Base-by-base conservation (phyloP, 2,329 filamentous ascomycete genomes). In the Niveomyces coronatus region DNA sequence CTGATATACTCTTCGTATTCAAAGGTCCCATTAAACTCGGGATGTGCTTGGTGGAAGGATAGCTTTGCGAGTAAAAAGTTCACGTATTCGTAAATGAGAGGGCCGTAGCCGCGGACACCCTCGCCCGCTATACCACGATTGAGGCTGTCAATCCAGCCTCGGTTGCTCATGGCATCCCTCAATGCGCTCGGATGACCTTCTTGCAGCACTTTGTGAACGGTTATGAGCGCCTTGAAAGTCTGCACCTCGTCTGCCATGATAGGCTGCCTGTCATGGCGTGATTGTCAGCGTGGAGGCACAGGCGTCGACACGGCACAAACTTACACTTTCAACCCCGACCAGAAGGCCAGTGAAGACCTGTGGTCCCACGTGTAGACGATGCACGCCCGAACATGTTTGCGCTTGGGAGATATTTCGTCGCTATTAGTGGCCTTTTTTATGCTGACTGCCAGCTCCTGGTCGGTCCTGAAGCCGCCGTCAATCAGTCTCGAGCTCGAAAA, bases 331-430 rank as follows among this genome's bases (percentile, higher is more conserved):
- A 98, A 93, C 57, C 88, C 89, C 41, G 85, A 79, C 91, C 91
- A 98, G 62, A 98, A 98, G 56, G 88, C 85, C 57, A 79, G 73
- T 29, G 88, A 94, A 47, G 83, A 94, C 67, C 94, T 93, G 68
- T 98, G 87, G 64, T 98, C 91, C 91, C 91, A 98, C 42, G 89
- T 96, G 62, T 96, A 96, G 31, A 98, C 89, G 53, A 98, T 98
- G 57, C 86, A 94, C 61, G 84, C 87, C 56, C 91, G 85, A 42
- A 98, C 91, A 83, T 98, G 91, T 66, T 98, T 98, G 53, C 76
- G 73, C 59, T 81, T 81, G 26, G 76, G 76, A 6, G 76, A 77
- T 2, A 77, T 74, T 57, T 83, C 78, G 49, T 83, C 78, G 51
- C 67, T 67, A 52, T 69, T 82, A 36, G 78, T 83, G 14, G 79